Percentiles rank a stretch among this genome's conserved stretches.
phyloP scores from a whole-genome alignment of 768 basidiomycete species.

The Podaxis sp. region DNA sequence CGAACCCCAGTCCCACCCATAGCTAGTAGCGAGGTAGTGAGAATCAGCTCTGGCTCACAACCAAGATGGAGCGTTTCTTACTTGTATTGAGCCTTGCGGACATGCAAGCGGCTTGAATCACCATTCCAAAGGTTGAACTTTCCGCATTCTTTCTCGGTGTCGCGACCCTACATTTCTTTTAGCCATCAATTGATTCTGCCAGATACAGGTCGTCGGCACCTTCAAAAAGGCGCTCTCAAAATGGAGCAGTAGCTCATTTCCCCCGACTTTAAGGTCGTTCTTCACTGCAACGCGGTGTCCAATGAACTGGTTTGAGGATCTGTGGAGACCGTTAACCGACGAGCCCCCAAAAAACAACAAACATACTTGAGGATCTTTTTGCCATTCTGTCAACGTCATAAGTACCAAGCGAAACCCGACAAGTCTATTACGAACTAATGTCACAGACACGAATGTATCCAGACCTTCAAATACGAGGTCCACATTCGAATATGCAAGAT shows the following conservation, averaged over 20 bases:
- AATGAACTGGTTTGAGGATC: constrained; percentile 86
- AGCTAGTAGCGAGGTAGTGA: constrained; percentile 41
- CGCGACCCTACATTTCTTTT: constrained; percentile 55
- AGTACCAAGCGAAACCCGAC: not conserved
- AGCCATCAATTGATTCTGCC: not conserved
- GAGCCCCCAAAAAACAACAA: not conserved
- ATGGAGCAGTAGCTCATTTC: constrained; percentile 66
- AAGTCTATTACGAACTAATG: constrained; percentile 48
- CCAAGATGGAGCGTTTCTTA: constrained; percentile 32
- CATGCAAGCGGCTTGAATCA: constrained; percentile 85
- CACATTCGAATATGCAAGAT: constrained; percentile 45
- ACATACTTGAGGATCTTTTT: constrained; percentile 60
- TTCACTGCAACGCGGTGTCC: constrained; percentile 65
- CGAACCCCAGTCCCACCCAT: constrained; percentile 89
- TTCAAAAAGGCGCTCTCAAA: constrained; percentile 78
- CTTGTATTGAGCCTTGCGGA: constrained; percentile 94
- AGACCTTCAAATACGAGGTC: constrained; percentile 90
- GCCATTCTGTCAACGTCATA: constrained; percentile 57
- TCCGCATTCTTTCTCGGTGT: constrained; percentile 63
- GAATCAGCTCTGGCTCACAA: not conserved
- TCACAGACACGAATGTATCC: constrained; percentile 82
- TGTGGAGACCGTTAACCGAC: constrained; percentile 25
- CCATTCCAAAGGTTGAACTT: constrained; percentile 84
- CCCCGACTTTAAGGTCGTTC: constrained; percentile 46
- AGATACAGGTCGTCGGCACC: constrained; percentile 31